Percentiles rank a stretch among this genome's conserved stretches.
Conservation (phyloP, 305 asterid species). For the Solanum hybrid region DNA sequence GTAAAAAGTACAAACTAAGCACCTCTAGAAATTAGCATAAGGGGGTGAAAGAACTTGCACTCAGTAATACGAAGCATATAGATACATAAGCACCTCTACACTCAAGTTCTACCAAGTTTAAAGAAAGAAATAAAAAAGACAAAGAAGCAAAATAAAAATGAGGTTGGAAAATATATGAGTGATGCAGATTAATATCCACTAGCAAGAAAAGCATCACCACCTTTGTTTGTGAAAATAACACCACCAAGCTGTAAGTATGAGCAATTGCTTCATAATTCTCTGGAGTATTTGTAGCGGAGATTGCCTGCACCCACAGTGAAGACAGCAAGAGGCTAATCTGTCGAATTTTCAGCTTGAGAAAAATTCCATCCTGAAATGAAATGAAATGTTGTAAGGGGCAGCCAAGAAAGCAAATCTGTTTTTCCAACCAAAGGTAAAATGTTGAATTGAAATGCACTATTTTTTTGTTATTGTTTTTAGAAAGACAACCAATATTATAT, state of each 20-base stretch:
- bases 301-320: slow-evolving; percentile 72
- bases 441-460: slow-evolving; percentile 4
- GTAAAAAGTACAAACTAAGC: not conserved
- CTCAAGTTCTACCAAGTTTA: not conserved
- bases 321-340: slow-evolving; percentile 76
- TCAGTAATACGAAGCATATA: not conserved
- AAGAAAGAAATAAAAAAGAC: not conserved
- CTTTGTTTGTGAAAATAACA: slow-evolving; percentile 66
- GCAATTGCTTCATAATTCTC: slow-evolving; percentile 79
- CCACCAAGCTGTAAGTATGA: slow-evolving; percentile 65
- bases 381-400: slow-evolving; percentile 9
- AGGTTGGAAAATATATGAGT: not conserved
- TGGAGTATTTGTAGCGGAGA: slow-evolving; percentile 52
- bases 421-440: not conserved
- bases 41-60: not conserved
- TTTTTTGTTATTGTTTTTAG: not conserved
- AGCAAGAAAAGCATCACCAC: slow-evolving; percentile 17
- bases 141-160: not conserved
- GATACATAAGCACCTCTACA: not conserved
- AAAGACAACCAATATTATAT: not conserved
- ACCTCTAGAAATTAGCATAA: not conserved
- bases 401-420: not conserved
- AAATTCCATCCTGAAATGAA: slow-evolving; percentile 47
- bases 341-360: slow-evolving; percentile 58
- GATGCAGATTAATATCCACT: slow-evolving; percentile 8